Evolutionary conservation across 345 rosid species (phyloP).

Genomic region (Aquilaria sinensis): DNA sequence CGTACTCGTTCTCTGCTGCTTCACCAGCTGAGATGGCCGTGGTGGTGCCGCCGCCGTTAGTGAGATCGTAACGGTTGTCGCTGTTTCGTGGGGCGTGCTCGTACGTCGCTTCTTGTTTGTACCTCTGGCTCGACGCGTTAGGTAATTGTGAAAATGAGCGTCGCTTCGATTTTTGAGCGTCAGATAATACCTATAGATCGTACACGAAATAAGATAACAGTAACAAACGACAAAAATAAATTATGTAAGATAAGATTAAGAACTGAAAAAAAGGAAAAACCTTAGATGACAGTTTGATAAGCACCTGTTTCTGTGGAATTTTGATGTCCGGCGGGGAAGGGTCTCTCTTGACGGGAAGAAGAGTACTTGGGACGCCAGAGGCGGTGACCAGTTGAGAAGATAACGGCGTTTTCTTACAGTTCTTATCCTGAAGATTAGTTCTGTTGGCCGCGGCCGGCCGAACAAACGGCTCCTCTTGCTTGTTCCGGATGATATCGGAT

Average conservation of each 20-base stretch:
- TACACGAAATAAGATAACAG: background rate
- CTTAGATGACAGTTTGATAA: constrained; percentile 2
- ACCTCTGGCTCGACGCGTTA: constrained; percentile 53
- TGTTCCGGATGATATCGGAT: constrained; percentile 32
- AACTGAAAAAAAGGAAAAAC: background rate
- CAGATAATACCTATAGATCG: constrained; percentile 1
- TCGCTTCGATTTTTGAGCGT: constrained; percentile 37
- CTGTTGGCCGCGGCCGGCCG: constrained; percentile 32
- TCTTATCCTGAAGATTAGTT: constrained; percentile 51
- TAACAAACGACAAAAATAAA: background rate
- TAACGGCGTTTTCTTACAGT: constrained; percentile 43
- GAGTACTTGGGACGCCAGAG: constrained; percentile 27
- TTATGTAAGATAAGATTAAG: background rate
- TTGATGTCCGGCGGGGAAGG: constrained; percentile 51
- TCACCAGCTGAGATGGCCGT: constrained; percentile 16
- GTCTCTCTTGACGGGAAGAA: constrained; percentile 70
- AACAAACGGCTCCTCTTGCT: constrained; percentile 63
- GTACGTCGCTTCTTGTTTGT: constrained; percentile 26
- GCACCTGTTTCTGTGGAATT: constrained; percentile 58
- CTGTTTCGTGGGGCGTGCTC: constrained; percentile 21
- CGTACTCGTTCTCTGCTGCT: constrained; percentile 48
- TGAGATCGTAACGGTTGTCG: constrained; percentile 12
- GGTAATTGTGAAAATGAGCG: constrained; percentile 37
- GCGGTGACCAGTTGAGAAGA: constrained; percentile 38
- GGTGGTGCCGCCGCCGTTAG: constrained; percentile 17